Conservation (phyloP, 106 monocot genomes). For the Narthecium ossifragum region DNA sequence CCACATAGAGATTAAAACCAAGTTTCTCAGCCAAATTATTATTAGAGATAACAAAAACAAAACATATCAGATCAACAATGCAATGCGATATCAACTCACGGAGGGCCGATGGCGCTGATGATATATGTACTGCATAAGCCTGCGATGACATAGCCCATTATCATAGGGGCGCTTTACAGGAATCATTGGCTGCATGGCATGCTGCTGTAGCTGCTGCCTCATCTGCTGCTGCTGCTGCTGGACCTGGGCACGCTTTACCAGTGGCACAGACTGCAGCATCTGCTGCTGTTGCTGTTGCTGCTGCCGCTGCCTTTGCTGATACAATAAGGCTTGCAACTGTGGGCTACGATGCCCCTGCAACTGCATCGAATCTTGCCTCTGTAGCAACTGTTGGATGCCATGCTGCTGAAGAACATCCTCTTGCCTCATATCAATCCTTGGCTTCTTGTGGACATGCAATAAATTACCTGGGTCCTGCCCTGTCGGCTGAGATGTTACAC, state of each 20-base stretch:
- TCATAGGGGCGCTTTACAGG: conserved; percentile 40
- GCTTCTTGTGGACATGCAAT: conserved; percentile 53
- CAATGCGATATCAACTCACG: conserved; percentile 26
- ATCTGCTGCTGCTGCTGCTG: conserved; percentile 49
- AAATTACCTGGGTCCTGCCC: conserved; percentile 33
- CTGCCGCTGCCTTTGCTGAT: conserved; percentile 63
- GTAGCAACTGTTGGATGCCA: conserved; percentile 58
- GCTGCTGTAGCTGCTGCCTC: conserved; percentile 44
- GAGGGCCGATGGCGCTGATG: conserved; percentile 72
- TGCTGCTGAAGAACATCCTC: conserved; percentile 66
- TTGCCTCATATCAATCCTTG: conserved; percentile 55
- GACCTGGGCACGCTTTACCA: conserved; percentile 53
- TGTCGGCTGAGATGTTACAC: conserved; percentile 37
- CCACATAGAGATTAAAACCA: not conserved
- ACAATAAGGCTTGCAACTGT: conserved; percentile 71
- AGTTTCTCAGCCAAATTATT: not conserved
- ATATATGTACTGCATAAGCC: conserved; percentile 93
- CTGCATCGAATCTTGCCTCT: conserved; percentile 52
- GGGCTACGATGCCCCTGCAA: conserved; percentile 48
- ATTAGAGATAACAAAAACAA: not conserved
- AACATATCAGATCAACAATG: conserved; percentile 1
- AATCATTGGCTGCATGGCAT: conserved; percentile 29
- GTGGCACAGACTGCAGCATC: conserved; percentile 63
- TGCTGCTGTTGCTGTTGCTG: conserved; percentile 63
- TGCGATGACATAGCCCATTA: conserved; percentile 63